Base-by-base conservation (phyloP, 495 filamentous ascomycete genomes). In the Aspergillus panamensis region DNA sequence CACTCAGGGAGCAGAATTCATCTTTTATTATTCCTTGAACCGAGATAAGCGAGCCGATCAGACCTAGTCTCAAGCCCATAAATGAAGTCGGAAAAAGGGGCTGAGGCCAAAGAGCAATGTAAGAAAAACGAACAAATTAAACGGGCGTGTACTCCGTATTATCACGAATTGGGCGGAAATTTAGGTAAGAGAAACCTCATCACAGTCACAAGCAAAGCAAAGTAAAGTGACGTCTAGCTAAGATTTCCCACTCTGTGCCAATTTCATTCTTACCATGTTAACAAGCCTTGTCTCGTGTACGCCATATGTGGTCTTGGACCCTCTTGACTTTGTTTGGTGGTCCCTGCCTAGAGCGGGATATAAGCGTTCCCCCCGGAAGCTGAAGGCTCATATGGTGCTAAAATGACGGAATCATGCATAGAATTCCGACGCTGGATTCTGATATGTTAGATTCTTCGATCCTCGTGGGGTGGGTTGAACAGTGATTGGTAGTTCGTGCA, bases 311-410 rank as follows among this genome's bases (percentile, higher is more conserved):
- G 25, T 25, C 25, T 25, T 25, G 25, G 25, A 25, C 25, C 25
- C 25, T 47, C 48, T 39, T 52, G 55, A 44, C 35, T 58, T 17
- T 16, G n/a, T 14, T 16, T 43, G 30, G 25, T 5, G 25, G 25
- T 5, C 19, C 44, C 33, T 42, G 45, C 20, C 44, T 20, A 29
- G 45, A 56, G 8, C 20, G n/a, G 10, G 43, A 56, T 56, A 32
- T 29, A 45, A 48, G 32, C 19, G 16, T 19, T 39, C 48, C 14
- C 10, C 9, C 49, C 25, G 55, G 40, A 44, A 19, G 21, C 29
- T 8, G 48, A 58, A 52, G 56, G 56, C 48, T 58, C 56, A 58
- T 52, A 25, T 19, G 13, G 20, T 5, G 19, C 48, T 58, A 58
- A 52, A 52, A 58, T 58, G 56, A 45, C 56, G 56, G 52, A 21